These are phyloP conservation scores for Mediolabrus comicus DNA, from an alignment of 108 stramenopile genomes.

Conservation along the genomic window DNA sequence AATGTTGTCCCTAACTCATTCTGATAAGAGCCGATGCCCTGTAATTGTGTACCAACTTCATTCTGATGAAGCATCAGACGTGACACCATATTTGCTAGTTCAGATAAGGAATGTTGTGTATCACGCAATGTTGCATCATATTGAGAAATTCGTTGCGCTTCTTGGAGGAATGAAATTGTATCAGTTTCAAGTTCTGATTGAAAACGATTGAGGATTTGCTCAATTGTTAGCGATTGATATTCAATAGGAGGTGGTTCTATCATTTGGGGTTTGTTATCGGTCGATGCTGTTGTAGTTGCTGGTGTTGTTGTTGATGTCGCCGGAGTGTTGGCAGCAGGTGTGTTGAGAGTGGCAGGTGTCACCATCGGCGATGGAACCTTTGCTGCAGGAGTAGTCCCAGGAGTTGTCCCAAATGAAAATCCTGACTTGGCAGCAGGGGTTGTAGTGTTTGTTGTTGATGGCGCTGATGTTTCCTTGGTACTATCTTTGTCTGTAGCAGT, in stretches of 20 bases:
- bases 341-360: conserved; percentile 12
- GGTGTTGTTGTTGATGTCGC: conserved; percentile 14
- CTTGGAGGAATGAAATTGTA: conserved; percentile 56
- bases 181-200: conserved; percentile 77
- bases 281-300: conserved; percentile 3
- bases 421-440: conserved; percentile 21
- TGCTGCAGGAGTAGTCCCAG: conserved; percentile 30
- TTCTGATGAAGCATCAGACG: conserved; percentile 62
- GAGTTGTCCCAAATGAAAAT: conserved; percentile 45
- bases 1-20: conserved; percentile 57
- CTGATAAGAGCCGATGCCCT: conserved; percentile 69
- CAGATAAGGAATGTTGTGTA: conserved; percentile 57
- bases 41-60: conserved; percentile 57
- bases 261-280: conserved; percentile 10
- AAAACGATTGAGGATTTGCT: conserved; percentile 80
- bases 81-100: conserved; percentile 55
- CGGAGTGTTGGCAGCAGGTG: conserved; percentile 10
- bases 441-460: conserved; percentile 8
- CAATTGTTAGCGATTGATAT: conserved; percentile 82
- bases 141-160: conserved; percentile 79
- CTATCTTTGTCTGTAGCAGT: conserved; percentile 7
- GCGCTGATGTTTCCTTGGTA: background rate
- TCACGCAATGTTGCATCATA: conserved; percentile 80
- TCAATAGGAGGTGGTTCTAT: conserved; percentile 64
- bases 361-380: conserved; percentile 29